Evolutionary conservation across 768 basidiomycete species (phyloP).

Genomic region (Boletus subparvulus): DNA sequence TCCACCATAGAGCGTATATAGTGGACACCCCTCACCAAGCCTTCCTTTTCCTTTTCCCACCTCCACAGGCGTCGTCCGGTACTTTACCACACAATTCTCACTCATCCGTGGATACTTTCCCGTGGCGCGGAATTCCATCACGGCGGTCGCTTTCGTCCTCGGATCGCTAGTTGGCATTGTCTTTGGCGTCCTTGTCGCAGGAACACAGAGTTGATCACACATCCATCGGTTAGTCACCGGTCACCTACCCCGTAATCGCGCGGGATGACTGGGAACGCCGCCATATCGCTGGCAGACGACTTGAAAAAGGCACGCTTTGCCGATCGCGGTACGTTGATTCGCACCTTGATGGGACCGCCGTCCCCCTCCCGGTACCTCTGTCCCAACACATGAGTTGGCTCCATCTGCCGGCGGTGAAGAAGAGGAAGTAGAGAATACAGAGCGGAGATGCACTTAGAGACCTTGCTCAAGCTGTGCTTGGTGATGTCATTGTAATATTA

Average conservation of each 20-base stretch:
- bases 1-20: background rate
- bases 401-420: background rate
- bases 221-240: background rate
- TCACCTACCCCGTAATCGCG: background rate
- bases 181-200: constrained; percentile 43
- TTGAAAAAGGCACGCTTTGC: background rate
- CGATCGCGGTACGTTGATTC: background rate
- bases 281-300: background rate
- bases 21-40: background rate
- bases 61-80: constrained; percentile 46
- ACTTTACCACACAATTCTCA: constrained; percentile 51
- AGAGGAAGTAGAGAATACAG: background rate
- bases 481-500: constrained; percentile 10
- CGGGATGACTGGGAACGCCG: background rate
- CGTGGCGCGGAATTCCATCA: constrained; percentile 46
- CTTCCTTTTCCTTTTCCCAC: background rate
- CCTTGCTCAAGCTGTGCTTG: background rate
- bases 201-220: constrained; percentile 5
- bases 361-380: background rate
- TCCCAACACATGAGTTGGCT: background rate
- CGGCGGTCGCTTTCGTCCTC: constrained; percentile 42
- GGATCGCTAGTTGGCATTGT: constrained; percentile 41
- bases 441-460: background rate
- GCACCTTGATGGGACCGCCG: background rate
- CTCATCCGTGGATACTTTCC: constrained; percentile 54